These are phyloP conservation scores for Blastocystis hominis DNA, from an alignment of 352 stramenopile genomes.

Conservation along the genomic window DNA sequence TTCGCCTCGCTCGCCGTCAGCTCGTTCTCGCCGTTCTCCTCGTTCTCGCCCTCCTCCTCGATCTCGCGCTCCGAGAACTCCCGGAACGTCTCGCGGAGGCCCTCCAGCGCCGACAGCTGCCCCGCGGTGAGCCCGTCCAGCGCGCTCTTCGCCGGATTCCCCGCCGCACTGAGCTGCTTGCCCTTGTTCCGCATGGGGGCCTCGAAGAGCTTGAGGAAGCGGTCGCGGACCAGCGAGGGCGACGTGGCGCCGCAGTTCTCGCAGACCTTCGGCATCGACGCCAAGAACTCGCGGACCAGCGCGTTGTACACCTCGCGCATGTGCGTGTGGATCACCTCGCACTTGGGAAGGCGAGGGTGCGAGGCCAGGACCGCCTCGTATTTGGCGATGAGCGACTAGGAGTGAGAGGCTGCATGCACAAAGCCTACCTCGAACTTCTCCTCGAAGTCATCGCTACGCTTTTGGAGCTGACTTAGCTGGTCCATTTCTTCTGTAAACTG, in stretches of 20 bases:
- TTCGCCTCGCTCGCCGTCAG: neutral
- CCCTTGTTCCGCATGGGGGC: slow-evolving; percentile 39
- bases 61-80: slow-evolving; percentile 72
- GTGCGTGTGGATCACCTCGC: slow-evolving; percentile 60
- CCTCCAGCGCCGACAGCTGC: slow-evolving; percentile 55
- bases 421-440: slow-evolving; percentile 69
- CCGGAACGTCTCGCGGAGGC: slow-evolving; percentile 62
- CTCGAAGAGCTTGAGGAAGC: slow-evolving; percentile 77
- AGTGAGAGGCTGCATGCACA: slow-evolving; percentile 62
- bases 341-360: slow-evolving; percentile 45
- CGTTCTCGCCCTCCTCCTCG: slow-evolving; percentile 65
- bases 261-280: slow-evolving; percentile 82
- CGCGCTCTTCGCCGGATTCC: slow-evolving; percentile 69
- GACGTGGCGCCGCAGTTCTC: slow-evolving; percentile 88
- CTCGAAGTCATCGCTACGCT: slow-evolving; percentile 70
- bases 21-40: slow-evolving; percentile 56
- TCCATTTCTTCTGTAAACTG: slow-evolving; percentile 63
- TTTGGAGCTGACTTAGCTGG: slow-evolving; percentile 74
- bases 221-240: slow-evolving; percentile 87
- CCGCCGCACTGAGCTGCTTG: slow-evolving; percentile 55
- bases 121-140: slow-evolving; percentile 61
- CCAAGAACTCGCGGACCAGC: slow-evolving; percentile 78
- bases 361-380: slow-evolving; percentile 69
- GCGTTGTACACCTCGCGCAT: slow-evolving; percentile 51
- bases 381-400: slow-evolving; percentile 75